phyloP scores from a whole-genome alignment of 108 stramenopile genomes.

The Nannochloropsis gaditana region DNA sequence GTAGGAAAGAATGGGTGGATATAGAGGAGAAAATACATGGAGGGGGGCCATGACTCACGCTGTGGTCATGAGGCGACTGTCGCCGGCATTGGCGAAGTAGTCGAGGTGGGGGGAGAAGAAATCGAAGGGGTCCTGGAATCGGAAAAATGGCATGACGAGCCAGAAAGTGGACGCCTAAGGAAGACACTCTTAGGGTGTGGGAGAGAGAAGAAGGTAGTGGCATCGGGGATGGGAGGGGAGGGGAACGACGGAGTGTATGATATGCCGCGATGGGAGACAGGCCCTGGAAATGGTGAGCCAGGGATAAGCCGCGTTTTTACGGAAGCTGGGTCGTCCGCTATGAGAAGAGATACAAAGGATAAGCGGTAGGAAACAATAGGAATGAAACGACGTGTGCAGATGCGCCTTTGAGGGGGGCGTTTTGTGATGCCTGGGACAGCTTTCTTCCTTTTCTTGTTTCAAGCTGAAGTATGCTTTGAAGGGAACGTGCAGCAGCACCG shows the following conservation, averaged over 20 bases:
- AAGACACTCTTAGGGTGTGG: neutral
- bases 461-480: too few species aligned
- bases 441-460: too few species aligned
- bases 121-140: too few species aligned
- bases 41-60: too few species aligned
- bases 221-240: neutral
- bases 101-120: too few species aligned
- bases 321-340: neutral
- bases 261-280: slow-evolving; percentile 24
- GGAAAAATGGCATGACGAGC: too few species aligned
- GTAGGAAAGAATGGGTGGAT: too few species aligned
- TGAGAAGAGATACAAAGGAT: neutral
- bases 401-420: neutral
- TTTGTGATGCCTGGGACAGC: neutral
- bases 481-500: neutral
- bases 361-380: neutral
- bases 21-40: too few species aligned
- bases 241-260: neutral
- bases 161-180: too few species aligned
- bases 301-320: slow-evolving; percentile 30
- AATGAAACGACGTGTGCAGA: neutral
- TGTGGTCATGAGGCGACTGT: too few species aligned
- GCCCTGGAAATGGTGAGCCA: slow-evolving; percentile 37
- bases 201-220: neutral
- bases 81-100: too few species aligned